Percentiles rank a stretch among this genome's conserved stretches.
These are phyloP conservation scores for Scenedesmus sp. DNA, from an alignment of 163 green algal genomes.

Conservation along the genomic window DNA sequence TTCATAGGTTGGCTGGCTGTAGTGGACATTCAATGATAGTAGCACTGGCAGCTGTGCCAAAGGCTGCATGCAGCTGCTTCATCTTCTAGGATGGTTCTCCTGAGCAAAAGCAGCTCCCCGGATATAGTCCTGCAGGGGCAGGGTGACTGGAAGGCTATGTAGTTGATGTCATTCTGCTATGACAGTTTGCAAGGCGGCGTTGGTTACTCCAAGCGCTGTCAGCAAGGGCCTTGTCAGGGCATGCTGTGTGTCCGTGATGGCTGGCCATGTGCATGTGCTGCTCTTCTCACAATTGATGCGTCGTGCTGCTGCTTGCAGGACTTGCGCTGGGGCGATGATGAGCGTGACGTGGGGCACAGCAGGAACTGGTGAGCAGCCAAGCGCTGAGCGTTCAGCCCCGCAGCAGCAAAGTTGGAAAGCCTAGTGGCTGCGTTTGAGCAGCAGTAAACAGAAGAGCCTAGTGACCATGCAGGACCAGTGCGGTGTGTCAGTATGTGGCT, in stretches of 20 bases:
- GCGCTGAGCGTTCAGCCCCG: background rate
- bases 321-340: conserved; percentile 67
- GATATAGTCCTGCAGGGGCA: background rate
- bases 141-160: background rate
- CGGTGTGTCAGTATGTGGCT: background rate
- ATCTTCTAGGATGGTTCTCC: too few relatives aligned
- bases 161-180: background rate
- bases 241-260: background rate
- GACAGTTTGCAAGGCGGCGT: background rate
- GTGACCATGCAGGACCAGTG: background rate
- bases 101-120: too few relatives aligned
- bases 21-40: background rate
- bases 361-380: conserved; percentile 1
- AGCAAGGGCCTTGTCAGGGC: background rate
- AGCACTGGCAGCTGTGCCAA: background rate
- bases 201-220: too few relatives aligned
- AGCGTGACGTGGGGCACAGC: conserved; percentile 50
- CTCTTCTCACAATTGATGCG: background rate
- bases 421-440: too few relatives aligned
- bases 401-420: background rate
- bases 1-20: background rate
- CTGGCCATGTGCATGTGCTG: background rate
- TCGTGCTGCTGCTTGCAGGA: conserved; percentile 41
- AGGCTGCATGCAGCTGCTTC: background rate
- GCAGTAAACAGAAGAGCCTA: background rate